Evolutionary conservation across 306 rosid species (phyloP).

Genomic region (Calophaca sinica): DNA sequence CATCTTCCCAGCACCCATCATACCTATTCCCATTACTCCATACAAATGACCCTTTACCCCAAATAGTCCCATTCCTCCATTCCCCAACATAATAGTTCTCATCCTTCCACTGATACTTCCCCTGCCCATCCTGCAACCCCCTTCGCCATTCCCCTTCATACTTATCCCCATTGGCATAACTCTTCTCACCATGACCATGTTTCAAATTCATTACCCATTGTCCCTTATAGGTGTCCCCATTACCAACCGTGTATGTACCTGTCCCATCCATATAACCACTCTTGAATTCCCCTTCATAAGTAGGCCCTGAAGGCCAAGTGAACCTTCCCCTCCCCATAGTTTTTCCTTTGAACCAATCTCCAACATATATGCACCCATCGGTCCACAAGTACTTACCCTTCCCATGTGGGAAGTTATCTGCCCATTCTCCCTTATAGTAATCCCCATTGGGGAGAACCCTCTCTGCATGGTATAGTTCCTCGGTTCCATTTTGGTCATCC

Average conservation of each 20-base stretch:
- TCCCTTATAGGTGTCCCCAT: constrained; percentile 74
- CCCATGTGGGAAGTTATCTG: constrained; percentile 78
- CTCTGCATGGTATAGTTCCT: constrained; percentile 65
- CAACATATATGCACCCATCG: constrained; percentile 84
- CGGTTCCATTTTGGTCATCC: constrained; percentile 41
- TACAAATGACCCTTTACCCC: constrained; percentile 73
- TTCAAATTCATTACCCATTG: constrained; percentile 86
- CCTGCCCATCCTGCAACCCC: constrained; percentile 78
- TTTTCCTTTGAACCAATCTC: constrained; percentile 84
- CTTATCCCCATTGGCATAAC: constrained; percentile 63
- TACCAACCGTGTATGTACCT: constrained; percentile 61
- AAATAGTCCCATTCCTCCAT: constrained; percentile 83
- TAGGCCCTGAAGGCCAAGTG: constrained; percentile 87
- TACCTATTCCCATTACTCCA: constrained; percentile 78
- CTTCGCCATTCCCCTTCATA: constrained; percentile 89
- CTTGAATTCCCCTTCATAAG: constrained; percentile 88
- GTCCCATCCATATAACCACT: constrained; percentile 83
- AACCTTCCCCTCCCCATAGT: constrained; percentile 86
- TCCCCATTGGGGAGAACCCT: constrained; percentile 84
- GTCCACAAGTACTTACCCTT: constrained; percentile 88
- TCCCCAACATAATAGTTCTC: constrained; percentile 71
- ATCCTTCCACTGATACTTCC: constrained; percentile 75
- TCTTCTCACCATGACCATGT: constrained; percentile 75
- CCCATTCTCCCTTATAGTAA: constrained; percentile 87
- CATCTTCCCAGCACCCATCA: constrained; percentile 84